Evolutionary conservation across 257 asterid species (phyloP), one percentile per base, ranked within the genome.

Genomic region (Striga asiatica): DNA sequence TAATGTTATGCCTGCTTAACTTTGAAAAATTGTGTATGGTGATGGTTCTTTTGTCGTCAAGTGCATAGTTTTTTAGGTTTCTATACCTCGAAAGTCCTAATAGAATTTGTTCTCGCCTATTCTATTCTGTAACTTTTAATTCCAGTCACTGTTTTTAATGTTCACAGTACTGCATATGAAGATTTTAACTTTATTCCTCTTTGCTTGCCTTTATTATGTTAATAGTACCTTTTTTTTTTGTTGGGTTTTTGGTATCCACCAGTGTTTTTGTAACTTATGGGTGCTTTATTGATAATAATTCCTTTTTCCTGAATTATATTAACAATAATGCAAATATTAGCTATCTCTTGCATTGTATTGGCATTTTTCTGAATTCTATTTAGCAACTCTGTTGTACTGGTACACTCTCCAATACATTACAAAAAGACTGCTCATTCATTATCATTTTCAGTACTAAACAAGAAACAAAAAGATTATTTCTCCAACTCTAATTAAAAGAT

Each of bases 41-140:
- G 22, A 32, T 42, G 27, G 13, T 17, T 43, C 51, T 56, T 31
- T 43, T 20, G 42, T 16, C 8, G 38, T 74, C 10, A 74, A 68
- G 19, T 54, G 23, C 51, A 2, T 41, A 12, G 53, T 50, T 46
- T 41, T 47, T 42, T 27, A 50, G 23, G 21, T 38, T 34, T 24
- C 23, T 29, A 22, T 45, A n/a, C 0, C 38, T 1, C 11, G 32
- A 31, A 51, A 32, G 19, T 45, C 28, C 27, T 28, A 25, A 12
- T 29, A 10, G 47, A 23, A 21, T 61, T 56, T 56, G 27, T 22
- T 49, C 46, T 52, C 42, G 55, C 66, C 50, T 65, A 5, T 46
- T 43, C 51, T 51, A 3, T 66, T 41, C 24, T 23, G n/a, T 54
- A n/a, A 29, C n/a, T 27, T 53, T 25, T 57, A 12, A 37, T 28